phyloP scores from a whole-genome alignment of 2,329 filamentous ascomycete genomes.

The Fusarium oxysporum region DNA sequence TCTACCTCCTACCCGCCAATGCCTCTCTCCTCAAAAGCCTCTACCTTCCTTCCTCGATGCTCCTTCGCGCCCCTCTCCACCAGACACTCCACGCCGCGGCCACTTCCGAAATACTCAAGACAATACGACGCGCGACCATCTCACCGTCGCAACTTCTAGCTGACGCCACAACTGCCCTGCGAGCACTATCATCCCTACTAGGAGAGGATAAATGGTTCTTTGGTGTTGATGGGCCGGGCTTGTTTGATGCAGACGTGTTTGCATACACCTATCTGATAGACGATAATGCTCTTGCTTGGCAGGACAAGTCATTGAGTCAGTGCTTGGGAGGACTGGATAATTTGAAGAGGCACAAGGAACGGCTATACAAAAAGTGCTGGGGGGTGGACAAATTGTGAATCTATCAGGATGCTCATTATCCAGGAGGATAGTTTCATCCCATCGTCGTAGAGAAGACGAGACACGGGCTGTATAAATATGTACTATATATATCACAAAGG shows the following conservation, averaged over 20 bases:
- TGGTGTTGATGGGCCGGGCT: slow-evolving; percentile 64
- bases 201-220: slow-evolving; percentile 62
- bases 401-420: background rate
- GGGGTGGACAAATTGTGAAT: slow-evolving; percentile 18
- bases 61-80: slow-evolving; percentile 73
- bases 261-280: slow-evolving; percentile 88
- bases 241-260: slow-evolving; percentile 92
- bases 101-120: slow-evolving; percentile 76
- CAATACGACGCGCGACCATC: slow-evolving; percentile 56
- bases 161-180: slow-evolving; percentile 59
- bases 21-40: slow-evolving; percentile 74
- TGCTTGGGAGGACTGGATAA: slow-evolving; percentile 68
- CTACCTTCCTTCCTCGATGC: slow-evolving; percentile 75
- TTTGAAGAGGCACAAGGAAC: slow-evolving; percentile 64
- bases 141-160: slow-evolving; percentile 54
- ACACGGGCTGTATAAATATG: slow-evolving; percentile 17
- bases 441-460: background rate
- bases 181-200: slow-evolving; percentile 59
- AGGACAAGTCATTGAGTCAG: slow-evolving; percentile 68
- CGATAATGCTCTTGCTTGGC: slow-evolving; percentile 72
- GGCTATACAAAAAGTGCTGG: slow-evolving; percentile 52
- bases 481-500: slow-evolving; percentile 26
- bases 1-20: slow-evolving; percentile 82
- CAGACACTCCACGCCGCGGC: slow-evolving; percentile 79
- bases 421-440: background rate